Conservation (phyloP, 208 protist genomes). For the Leishmania amazonensis region DNA sequence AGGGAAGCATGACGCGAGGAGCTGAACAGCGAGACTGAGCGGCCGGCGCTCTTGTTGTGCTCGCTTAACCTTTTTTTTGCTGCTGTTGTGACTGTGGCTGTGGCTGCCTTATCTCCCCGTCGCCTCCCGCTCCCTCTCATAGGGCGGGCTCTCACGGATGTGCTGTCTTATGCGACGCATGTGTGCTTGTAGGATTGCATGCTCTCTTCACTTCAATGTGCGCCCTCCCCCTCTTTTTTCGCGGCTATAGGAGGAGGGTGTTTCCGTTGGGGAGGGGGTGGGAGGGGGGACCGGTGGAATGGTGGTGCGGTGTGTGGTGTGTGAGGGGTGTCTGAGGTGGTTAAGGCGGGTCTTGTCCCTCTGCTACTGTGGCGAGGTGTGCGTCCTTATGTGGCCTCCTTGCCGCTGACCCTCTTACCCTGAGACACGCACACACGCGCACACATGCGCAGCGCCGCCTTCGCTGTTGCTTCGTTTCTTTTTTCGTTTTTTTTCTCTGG, state of each 20-base stretch:
- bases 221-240: neutral
- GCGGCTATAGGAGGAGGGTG: no score
- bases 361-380: neutral
- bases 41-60: neutral
- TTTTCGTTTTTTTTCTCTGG: neutral
- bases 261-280: neutral
- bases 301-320: no score
- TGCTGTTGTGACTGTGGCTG: neutral
- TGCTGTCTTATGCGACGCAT: neutral
- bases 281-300: no score
- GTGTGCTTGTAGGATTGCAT: neutral
- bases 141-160: neutral
- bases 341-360: neutral
- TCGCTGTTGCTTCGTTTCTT: slow-evolving; percentile 4
- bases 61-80: neutral
- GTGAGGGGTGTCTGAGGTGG: neutral
- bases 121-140: neutral
- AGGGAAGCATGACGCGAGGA: neutral
- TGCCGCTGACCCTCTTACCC: neutral
- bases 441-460: neutral
- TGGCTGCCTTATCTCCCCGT: neutral
- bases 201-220: neutral
- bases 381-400: neutral
- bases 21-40: neutral
- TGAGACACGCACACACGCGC: neutral